Evolutionary conservation across 2,329 filamentous ascomycete species (phyloP).

Genomic region (Diaporthe helianthi): DNA sequence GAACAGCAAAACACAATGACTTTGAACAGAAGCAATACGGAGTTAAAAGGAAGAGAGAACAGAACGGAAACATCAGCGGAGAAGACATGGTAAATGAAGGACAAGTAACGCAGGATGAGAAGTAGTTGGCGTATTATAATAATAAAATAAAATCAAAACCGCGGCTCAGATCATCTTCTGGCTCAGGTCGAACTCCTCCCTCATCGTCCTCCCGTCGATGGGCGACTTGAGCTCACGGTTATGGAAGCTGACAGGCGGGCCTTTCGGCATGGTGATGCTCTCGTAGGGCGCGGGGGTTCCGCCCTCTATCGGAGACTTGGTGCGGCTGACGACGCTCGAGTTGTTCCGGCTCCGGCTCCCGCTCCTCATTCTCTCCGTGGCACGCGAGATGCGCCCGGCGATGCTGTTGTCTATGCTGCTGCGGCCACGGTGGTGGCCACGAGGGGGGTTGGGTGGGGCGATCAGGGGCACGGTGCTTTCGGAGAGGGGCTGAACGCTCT

Average conservation of each 20-base stretch:
- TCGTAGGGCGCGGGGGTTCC: constrained; percentile 47
- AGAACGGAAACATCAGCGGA: background rate
- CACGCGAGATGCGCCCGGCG: constrained; percentile 61
- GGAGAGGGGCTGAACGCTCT: constrained; percentile 40
- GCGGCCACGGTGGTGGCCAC: constrained; percentile 62
- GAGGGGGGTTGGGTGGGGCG: constrained; percentile 52
- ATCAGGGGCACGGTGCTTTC: constrained; percentile 55
- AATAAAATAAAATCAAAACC: background rate
- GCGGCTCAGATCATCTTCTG: constrained; percentile 60
- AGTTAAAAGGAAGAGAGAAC: background rate
- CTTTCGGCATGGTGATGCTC: constrained; percentile 42
- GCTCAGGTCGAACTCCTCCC: constrained; percentile 47
- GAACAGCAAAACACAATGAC: constrained; percentile 31
- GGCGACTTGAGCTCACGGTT: constrained; percentile 46
- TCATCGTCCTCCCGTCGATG: constrained; percentile 35
- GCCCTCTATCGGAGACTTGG: constrained; percentile 48
- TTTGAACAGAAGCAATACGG: constrained; percentile 30
- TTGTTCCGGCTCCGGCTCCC: constrained; percentile 63
- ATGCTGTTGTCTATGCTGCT: constrained; percentile 61
- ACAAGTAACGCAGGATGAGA: background rate
- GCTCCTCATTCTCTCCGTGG: constrained; percentile 66
- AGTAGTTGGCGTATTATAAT: background rate
- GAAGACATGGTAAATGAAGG: background rate
- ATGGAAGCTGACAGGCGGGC: constrained; percentile 50
- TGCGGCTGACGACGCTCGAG: constrained; percentile 43